Percentiles rank a stretch among this genome's conserved stretches.
Conservation (phyloP, 345 rosid genomes). For the Cochlearia excelsa region DNA sequence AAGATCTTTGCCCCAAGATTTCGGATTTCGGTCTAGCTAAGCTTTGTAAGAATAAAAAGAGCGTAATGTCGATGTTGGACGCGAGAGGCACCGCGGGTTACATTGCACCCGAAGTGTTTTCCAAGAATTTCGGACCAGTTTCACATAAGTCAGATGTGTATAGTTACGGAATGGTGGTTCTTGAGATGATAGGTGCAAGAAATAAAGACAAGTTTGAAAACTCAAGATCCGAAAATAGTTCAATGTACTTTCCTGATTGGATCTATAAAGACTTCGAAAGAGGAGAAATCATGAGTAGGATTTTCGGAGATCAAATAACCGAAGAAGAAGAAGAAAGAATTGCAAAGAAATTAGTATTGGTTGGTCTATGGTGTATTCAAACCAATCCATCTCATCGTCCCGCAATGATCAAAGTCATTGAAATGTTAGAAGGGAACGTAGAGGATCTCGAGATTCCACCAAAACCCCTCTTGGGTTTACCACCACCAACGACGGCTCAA, state of each 20-base stretch:
- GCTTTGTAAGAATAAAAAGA: slow-evolving; percentile 34
- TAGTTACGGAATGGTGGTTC: slow-evolving; percentile 49
- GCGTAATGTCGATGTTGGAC: slow-evolving; percentile 30
- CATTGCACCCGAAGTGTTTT: slow-evolving; percentile 43
- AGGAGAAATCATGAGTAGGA: neutral
- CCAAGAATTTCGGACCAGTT: slow-evolving; percentile 31
- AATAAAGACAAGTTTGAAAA: neutral
- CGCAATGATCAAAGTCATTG: slow-evolving; percentile 33
- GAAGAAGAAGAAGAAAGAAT: slow-evolving; percentile 22
- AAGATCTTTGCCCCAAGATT: slow-evolving; percentile 38
- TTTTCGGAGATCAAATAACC: neutral
- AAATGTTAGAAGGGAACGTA: slow-evolving; percentile 32
- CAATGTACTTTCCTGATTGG: slow-evolving; percentile 30
- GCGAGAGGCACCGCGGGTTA: slow-evolving; percentile 46
- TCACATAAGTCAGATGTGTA: slow-evolving; percentile 45
- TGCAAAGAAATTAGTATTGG: slow-evolving; percentile 29
- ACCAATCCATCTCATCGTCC: slow-evolving; percentile 43
- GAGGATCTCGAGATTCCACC: slow-evolving; percentile 16
- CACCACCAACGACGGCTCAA: neutral
- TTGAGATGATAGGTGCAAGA: slow-evolving; percentile 41
- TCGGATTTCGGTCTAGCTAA: slow-evolving; percentile 53
- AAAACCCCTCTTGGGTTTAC: slow-evolving; percentile 10
- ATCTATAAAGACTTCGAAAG: slow-evolving; percentile 9
- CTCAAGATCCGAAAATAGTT: slow-evolving; percentile 1
- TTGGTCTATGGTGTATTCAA: slow-evolving; percentile 47